These are phyloP conservation scores for Cynanchum wilfordii DNA, from an alignment of 257 asterid species.

Conservation along the genomic window DNA sequence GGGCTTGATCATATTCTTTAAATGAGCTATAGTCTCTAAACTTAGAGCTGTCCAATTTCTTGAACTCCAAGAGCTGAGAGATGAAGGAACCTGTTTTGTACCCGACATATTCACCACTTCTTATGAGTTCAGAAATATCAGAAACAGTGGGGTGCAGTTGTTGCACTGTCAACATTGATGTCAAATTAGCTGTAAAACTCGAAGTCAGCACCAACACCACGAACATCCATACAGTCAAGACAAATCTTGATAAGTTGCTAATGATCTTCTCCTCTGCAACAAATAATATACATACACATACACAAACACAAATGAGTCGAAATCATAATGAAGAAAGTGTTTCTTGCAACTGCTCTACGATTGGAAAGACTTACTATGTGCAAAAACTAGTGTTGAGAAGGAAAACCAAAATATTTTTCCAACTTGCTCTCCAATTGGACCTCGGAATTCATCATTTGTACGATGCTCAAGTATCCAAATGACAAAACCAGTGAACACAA, in stretches of 20 bases:
- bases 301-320: no score
- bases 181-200: conserved; percentile 72
- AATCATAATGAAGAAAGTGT: no score
- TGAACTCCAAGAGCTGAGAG: background rate
- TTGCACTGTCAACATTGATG: conserved; percentile 68
- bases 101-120: background rate
- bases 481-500: conserved; percentile 34
- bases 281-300: background rate
- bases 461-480: conserved; percentile 50
- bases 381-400: conserved; percentile 20
- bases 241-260: conserved; percentile 11
- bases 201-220: conserved; percentile 65
- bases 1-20: conserved; percentile 40
- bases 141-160: conserved; percentile 4
- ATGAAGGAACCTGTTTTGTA: background rate
- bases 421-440: conserved; percentile 27
- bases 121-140: background rate
- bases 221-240: conserved; percentile 45
- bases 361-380: conserved; percentile 17
- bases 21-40: conserved; percentile 27
- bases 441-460: conserved; percentile 37
- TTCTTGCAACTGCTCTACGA: no score
- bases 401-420: conserved; percentile 21
- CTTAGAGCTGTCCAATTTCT: conserved; percentile 25
- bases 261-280: conserved; percentile 14